Percentiles rank a stretch among this genome's conserved stretches.
Evolutionary conservation across 179 eudicot species (phyloP).

Genomic region (Drosera spatulata): DNA sequence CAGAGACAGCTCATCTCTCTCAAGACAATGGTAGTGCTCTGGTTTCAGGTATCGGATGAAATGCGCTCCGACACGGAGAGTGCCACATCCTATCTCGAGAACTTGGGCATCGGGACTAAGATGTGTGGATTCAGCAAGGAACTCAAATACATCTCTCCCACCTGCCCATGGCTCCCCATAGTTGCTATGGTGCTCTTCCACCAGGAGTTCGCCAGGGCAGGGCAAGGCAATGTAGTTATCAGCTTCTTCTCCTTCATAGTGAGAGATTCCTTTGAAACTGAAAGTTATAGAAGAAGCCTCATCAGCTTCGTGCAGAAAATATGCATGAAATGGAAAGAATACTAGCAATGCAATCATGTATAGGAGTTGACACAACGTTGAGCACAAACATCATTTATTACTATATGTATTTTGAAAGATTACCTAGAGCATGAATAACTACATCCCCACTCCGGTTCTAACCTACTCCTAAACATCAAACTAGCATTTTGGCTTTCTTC

Average conservation of each 20-base stretch:
- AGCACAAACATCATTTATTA: no score
- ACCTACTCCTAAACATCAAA: no score
- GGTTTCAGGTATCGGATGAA: slow-evolving; percentile 73
- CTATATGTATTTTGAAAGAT: no score
- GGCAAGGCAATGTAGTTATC: slow-evolving; percentile 82
- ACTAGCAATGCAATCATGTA: no score
- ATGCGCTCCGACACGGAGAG: slow-evolving; percentile 93
- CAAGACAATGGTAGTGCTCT: slow-evolving; percentile 72
- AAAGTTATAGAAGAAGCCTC: background rate
- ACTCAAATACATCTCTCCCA: slow-evolving; percentile 91
- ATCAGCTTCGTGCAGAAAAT: no score
- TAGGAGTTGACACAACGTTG: no score
- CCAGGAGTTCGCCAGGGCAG: slow-evolving; percentile 91
- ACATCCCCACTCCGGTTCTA: no score
- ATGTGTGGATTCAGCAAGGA: slow-evolving; percentile 60
- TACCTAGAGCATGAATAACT: no score
- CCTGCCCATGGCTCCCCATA: slow-evolving; percentile 99
- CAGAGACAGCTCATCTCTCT: slow-evolving; percentile 85
- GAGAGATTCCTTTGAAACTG: slow-evolving; percentile 95
- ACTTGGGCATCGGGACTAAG: background rate
- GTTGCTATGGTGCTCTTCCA: slow-evolving; percentile 96
- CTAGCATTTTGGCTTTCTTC: no score
- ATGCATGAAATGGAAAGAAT: no score
- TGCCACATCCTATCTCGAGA: slow-evolving; percentile 39
- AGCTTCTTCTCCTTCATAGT: slow-evolving; percentile 69